Conservation (phyloP, 306 rosid genomes). For the Malus asiatica region DNA sequence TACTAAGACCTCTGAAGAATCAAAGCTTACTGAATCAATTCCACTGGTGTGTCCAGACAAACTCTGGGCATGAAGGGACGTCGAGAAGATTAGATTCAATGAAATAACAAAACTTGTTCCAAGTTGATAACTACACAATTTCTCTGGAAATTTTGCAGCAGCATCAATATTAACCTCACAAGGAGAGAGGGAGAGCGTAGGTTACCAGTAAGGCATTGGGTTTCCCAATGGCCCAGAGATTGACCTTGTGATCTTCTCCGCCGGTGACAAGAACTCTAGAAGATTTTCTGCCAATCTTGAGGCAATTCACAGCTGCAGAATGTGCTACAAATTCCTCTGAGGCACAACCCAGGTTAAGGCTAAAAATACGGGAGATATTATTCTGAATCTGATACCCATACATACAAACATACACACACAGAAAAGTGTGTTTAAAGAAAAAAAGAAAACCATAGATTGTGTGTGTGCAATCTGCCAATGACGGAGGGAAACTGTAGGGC, state of each 20-base stretch:
- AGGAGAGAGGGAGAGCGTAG: not conserved
- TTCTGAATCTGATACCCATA: not conserved
- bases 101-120: not conserved
- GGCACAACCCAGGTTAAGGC: constrained; percentile 51
- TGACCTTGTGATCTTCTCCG: constrained; percentile 98
- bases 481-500: not conserved
- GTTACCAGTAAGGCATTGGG: constrained; percentile 94
- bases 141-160: not conserved
- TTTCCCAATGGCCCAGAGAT: constrained; percentile 99
- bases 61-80: constrained; percentile 58
- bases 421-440: not conserved
- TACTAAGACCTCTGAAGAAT: constrained; percentile 89
- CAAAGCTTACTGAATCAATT: constrained; percentile 94
- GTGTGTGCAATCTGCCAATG: not conserved
- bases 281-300: constrained; percentile 88
- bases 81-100: constrained; percentile 15
- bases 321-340: constrained; percentile 99
- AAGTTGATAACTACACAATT: not conserved
- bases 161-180: not conserved
- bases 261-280: constrained; percentile 97
- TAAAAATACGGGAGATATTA: not conserved
- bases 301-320: constrained; percentile 88
- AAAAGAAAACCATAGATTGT: not conserved
- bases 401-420: not conserved
- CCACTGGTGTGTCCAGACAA: constrained; percentile 97